These are phyloP conservation scores for Globisporangium paroecandrum DNA, from an alignment of 352 stramenopile genomes.

Conservation along the genomic window DNA sequence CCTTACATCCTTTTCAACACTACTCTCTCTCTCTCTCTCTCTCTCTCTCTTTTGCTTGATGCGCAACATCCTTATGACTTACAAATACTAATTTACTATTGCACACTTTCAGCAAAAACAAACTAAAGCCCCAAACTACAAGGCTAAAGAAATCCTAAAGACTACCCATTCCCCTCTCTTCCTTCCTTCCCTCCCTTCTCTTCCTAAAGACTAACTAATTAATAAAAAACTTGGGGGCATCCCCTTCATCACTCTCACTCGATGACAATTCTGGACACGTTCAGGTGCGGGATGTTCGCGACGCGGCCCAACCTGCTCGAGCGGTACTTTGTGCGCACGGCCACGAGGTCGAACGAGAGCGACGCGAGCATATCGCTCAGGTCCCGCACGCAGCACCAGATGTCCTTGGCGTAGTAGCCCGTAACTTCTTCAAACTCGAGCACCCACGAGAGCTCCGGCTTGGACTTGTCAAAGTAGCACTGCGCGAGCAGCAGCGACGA, in stretches of 20 bases:
- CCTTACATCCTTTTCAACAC: background rate
- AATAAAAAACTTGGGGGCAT: background rate
- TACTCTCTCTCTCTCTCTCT: background rate
- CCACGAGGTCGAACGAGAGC: conserved; percentile 39
- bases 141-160: background rate
- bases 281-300: conserved; percentile 18
- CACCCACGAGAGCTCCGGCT: conserved; percentile 41
- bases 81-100: conserved; percentile 3
- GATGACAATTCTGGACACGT: conserved; percentile 17
- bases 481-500: conserved; percentile 44
- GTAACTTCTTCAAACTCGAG: conserved; percentile 47
- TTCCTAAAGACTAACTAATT: conserved; percentile 1
- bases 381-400: conserved; percentile 36
- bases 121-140: background rate
- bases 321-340: conserved; percentile 44
- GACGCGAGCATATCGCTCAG: conserved; percentile 34
- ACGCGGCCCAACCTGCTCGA: conserved; percentile 17
- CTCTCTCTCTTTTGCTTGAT: background rate
- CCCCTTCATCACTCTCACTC: conserved; percentile 9
- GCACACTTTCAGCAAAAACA: background rate
- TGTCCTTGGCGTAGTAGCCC: conserved; percentile 36
- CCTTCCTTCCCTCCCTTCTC: background rate
- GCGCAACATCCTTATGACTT: background rate
- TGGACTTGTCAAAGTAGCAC: conserved; percentile 42
- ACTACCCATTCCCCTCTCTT: background rate